Percentiles rank a stretch among this genome's conserved stretches.
Evolutionary conservation across 176 grass and related monocot genomes (phyloP).

Genomic region (Carex littledalei): DNA sequence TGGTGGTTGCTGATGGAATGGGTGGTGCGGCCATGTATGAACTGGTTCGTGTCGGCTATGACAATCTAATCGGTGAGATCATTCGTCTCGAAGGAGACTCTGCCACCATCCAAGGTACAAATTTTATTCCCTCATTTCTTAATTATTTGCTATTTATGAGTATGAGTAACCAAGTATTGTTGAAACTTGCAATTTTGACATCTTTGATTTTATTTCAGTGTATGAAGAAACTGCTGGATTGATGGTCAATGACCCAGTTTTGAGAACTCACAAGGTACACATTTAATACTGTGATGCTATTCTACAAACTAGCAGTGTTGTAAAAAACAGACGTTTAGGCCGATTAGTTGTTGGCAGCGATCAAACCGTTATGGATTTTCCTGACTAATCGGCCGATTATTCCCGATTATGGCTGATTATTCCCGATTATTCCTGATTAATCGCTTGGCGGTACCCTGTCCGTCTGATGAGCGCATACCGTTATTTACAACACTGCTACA

Average conservation of each 20-base stretch:
- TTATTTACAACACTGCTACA: background rate
- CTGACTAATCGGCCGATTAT: too few relatives aligned
- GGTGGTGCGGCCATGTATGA: constrained; percentile 87
- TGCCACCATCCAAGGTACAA: constrained; percentile 70
- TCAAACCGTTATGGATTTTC: too few relatives aligned
- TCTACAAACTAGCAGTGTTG: background rate
- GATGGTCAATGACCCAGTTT: constrained; percentile 75
- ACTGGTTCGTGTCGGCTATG: constrained; percentile 75
- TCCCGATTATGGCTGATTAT: too few relatives aligned
- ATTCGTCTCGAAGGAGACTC: constrained; percentile 91
- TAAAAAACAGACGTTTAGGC: too few relatives aligned
- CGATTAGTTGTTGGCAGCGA: too few relatives aligned
- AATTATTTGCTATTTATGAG: background rate
- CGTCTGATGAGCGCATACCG: too few relatives aligned
- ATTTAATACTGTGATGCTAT: background rate
- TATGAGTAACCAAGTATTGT: background rate
- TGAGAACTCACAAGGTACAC: constrained; percentile 58
- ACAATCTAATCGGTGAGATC: constrained; percentile 80
- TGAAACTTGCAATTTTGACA: background rate
- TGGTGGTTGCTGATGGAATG: constrained; percentile 88
- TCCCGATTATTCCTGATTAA: too few relatives aligned
- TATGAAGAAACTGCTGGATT: constrained; percentile 90
- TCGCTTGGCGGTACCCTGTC: too few relatives aligned
- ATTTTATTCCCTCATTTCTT: background rate
- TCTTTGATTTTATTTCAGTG: constrained; percentile 37